Evolutionary conservation across 768 basidiomycete species (phyloP).

Genomic region (Pholiota conissans): DNA sequence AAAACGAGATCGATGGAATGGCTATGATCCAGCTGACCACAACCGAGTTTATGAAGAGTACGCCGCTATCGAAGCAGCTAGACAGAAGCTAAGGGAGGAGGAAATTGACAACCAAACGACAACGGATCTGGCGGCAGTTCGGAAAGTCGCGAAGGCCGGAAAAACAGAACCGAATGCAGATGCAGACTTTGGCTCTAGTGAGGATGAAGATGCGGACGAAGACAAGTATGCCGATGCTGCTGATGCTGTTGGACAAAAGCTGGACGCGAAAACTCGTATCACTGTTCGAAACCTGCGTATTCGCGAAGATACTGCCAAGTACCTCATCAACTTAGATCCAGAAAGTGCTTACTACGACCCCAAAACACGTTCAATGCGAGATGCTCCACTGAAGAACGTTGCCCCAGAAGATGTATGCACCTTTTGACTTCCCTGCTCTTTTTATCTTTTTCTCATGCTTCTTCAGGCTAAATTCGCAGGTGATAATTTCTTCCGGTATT

Average conservation of each 20-base stretch:
- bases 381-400: constrained; percentile 80
- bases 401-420: constrained; percentile 77
- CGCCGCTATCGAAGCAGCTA: constrained; percentile 85
- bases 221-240: constrained; percentile 99
- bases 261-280: constrained; percentile 97
- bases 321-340: constrained; percentile 93
- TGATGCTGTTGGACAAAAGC: constrained; percentile 96
- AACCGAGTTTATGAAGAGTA: constrained; percentile 91
- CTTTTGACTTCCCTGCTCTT: neutral
- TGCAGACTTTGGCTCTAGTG: constrained; percentile 94
- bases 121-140: constrained; percentile 85
- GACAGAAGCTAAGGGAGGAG: constrained; percentile 91
- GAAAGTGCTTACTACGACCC: constrained; percentile 98
- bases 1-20: constrained; percentile 98
- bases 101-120: constrained; percentile 98
- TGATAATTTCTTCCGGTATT: constrained; percentile 91
- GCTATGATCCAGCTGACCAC: constrained; percentile 90
- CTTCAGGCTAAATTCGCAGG: constrained; percentile 85
- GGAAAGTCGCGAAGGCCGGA: constrained; percentile 93
- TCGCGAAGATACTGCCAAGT: constrained; percentile 98
- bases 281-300: constrained; percentile 98
- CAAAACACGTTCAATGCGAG: constrained; percentile 99
- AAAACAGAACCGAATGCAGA: constrained; percentile 74
- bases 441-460: neutral
- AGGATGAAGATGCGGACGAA: constrained; percentile 94